Conservation (phyloP, 768 basidiomycete species). For the Leccinum barrowsii region DNA sequence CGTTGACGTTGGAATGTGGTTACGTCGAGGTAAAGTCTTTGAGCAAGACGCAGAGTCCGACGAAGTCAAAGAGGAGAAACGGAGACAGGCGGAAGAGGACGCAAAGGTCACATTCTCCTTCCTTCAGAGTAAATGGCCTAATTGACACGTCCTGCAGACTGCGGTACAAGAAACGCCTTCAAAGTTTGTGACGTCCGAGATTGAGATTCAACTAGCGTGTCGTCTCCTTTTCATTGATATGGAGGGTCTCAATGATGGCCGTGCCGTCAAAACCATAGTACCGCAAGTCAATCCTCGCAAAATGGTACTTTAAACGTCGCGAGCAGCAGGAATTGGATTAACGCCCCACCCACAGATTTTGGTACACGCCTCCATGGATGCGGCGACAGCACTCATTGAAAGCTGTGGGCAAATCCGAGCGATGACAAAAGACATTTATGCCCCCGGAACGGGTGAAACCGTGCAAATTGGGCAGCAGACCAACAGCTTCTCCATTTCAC, state of each 20-base stretch:
- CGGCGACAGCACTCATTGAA: constrained; percentile 71
- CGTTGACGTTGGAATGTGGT: constrained; percentile 93
- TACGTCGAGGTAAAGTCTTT: constrained; percentile 84
- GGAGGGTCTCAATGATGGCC: constrained; percentile 95
- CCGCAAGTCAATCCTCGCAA: constrained; percentile 95
- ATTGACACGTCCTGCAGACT: constrained; percentile 44
- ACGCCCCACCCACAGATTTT: constrained; percentile 58
- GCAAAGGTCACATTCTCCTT: constrained; percentile 47
- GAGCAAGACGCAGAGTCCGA: constrained; percentile 88
- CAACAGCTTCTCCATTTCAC: constrained; percentile 88
- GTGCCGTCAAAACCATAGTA: constrained; percentile 94
- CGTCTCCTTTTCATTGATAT: constrained; percentile 90
- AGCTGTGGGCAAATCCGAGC: constrained; percentile 80
- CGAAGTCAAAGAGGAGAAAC: constrained; percentile 69
- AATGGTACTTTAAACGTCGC: constrained; percentile 53
- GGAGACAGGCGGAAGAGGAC: constrained; percentile 69
- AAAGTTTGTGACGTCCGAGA: constrained; percentile 76
- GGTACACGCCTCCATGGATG: constrained; percentile 68
- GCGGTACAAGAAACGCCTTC: constrained; percentile 81
- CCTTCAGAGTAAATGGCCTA: background rate
- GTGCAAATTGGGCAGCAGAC: constrained; percentile 95
- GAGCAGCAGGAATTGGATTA: background rate
- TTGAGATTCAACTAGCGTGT: constrained; percentile 81
- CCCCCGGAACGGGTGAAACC: constrained; percentile 70
- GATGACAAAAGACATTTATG: constrained; percentile 91